phyloP scores from a whole-genome alignment of 2,329 filamentous ascomycete genomes.

The Penicillium sp. region DNA sequence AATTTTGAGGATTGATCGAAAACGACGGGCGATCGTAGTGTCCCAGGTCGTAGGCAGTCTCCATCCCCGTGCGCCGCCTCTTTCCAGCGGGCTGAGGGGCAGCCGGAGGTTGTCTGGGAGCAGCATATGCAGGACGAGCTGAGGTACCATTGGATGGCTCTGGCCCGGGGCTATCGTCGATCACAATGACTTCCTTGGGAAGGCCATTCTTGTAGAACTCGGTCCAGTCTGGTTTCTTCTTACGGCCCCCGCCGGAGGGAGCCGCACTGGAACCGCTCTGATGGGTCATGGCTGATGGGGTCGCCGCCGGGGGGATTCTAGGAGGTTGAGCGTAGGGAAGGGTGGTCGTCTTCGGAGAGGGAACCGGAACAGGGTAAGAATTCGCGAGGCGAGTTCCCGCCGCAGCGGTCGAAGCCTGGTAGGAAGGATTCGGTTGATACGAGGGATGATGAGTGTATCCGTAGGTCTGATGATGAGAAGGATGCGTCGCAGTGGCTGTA shows the following conservation, averaged over 20 bases:
- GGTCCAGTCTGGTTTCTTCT: constrained; percentile 68
- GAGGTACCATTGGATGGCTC: constrained; percentile 28
- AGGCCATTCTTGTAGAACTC: constrained; percentile 79
- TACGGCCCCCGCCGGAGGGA: constrained; percentile 41
- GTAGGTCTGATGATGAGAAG: constrained; percentile 64
- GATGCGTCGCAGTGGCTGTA: constrained; percentile 68
- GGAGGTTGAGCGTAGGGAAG: constrained; percentile 35
- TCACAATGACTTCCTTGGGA: constrained; percentile 81
- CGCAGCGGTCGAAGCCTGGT: constrained; percentile 47
- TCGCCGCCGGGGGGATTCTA: constrained; percentile 39
- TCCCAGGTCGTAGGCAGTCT: constrained; percentile 63
- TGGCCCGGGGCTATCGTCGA: constrained; percentile 62
- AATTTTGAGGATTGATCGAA: constrained; percentile 69
- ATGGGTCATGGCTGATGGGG: constrained; percentile 36
- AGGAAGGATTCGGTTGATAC: constrained; percentile 54
- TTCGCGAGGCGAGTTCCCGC: constrained; percentile 42
- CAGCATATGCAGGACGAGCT: constrained; percentile 18
- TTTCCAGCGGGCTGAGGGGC: constrained; percentile 55
- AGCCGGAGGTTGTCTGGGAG: constrained; percentile 27
- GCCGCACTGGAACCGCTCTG: constrained; percentile 37
- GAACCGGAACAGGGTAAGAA: constrained; percentile 43
- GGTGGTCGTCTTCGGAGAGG: constrained; percentile 32
- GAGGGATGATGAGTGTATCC: constrained; percentile 55
- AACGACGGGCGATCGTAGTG: constrained; percentile 68
- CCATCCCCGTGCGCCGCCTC: constrained; percentile 65